Evolutionary conservation across 305 asterid genomes (phyloP).

Genomic region (Fraxinus velutina): DNA sequence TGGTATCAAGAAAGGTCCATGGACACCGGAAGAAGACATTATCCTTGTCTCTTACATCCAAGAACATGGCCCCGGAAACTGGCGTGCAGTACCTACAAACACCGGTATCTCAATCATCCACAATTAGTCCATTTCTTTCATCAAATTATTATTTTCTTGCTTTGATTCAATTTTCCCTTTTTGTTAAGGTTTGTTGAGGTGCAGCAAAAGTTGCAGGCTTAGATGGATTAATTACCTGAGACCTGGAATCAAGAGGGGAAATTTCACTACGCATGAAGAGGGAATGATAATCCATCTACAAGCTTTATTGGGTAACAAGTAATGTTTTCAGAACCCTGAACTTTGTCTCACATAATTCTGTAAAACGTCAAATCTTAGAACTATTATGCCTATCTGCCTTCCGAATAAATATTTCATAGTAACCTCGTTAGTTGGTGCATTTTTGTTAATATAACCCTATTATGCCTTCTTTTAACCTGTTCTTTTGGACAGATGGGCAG

Average conservation of each 20-base stretch:
- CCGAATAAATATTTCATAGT: background rate
- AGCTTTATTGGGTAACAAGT: conserved; percentile 53
- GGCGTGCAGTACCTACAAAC: conserved; percentile 26
- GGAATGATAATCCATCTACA: conserved; percentile 51
- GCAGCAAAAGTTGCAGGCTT: conserved; percentile 52
- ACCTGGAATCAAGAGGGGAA: conserved; percentile 54
- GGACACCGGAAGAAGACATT: conserved; percentile 31
- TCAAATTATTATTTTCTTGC: background rate
- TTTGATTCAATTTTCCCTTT: background rate
- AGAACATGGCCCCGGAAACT: conserved; percentile 29
- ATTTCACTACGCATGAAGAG: conserved; percentile 50
- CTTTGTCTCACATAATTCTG: background rate
- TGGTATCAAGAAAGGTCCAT: conserved; percentile 30
- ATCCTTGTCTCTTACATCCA: conserved; percentile 25
- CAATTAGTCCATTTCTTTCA: background rate
- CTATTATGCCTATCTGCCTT: background rate
- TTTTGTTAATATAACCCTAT: background rate
- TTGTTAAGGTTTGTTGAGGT: conserved; percentile 36
- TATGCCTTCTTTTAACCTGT: background rate
- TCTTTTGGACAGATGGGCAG: conserved; percentile 40
- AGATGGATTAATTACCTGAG: conserved; percentile 50
- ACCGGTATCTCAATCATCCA: conserved; percentile 2
- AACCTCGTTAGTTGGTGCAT: background rate
- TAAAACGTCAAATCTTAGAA: background rate
- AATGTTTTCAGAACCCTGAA: conserved; percentile 16